Percentiles rank a stretch among this genome's conserved stretches.
phyloP scores from a whole-genome alignment of 78 protist species.

The Emiliania huxleyi region DNA sequence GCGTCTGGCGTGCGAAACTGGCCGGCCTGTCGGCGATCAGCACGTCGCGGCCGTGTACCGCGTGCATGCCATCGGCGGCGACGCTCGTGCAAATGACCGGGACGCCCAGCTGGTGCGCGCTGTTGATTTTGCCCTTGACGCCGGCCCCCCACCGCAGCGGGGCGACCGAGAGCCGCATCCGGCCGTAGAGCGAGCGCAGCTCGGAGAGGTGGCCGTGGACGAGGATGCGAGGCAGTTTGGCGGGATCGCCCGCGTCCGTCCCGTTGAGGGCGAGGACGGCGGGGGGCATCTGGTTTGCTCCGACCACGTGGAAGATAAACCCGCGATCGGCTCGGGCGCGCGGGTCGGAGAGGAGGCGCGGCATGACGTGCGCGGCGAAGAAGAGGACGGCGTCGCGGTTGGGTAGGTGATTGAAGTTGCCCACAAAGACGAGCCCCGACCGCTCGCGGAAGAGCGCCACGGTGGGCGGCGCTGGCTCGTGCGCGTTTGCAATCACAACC shows the following conservation, averaged over 20 bases:
- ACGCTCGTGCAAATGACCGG: neutral
- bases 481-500: neutral
- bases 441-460: neutral
- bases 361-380: neutral
- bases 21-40: neutral
- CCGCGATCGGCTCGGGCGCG: neutral
- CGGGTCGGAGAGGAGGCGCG: neutral
- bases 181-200: neutral
- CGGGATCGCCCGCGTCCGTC: neutral
- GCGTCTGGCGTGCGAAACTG: neutral
- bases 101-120: neutral
- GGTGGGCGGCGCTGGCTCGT: neutral
- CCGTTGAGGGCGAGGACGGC: neutral
- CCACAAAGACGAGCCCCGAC: neutral
- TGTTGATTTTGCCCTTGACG: neutral
- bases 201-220: neutral
- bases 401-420: constrained; percentile 7
- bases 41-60: neutral
- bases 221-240: neutral
- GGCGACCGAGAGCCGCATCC: neutral
- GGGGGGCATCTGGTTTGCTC: neutral
- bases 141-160: constrained; percentile 15
- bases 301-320: constrained; percentile 4
- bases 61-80: neutral
- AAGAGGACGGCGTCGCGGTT: neutral